phyloP scores from a whole-genome alignment of 2,329 filamentous ascomycete species.

The Beauveria rudraprayagi region DNA sequence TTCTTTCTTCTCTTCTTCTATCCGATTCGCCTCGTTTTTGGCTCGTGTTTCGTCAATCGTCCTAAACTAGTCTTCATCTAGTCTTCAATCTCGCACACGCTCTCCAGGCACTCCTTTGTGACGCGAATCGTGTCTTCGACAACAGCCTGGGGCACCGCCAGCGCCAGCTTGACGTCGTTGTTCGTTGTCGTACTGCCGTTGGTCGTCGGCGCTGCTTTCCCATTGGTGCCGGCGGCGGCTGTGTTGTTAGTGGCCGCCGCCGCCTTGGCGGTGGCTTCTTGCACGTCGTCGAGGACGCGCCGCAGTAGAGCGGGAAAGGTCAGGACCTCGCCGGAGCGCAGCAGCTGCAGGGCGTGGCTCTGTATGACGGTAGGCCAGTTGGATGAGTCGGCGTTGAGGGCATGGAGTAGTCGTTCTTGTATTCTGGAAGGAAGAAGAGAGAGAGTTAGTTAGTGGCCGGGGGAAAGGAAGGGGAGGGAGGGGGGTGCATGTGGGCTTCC shows the following conservation, averaged over 20 bases:
- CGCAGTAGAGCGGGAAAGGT: constrained; percentile 54
- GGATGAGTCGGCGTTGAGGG: constrained; percentile 48
- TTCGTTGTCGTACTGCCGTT: constrained; percentile 15
- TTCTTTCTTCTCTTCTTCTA: no score
- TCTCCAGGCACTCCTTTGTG: constrained; percentile 50
- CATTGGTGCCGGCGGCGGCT: constrained; percentile 20
- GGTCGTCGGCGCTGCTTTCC: constrained; percentile 11
- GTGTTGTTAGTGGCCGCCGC: neutral
- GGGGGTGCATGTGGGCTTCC: neutral
- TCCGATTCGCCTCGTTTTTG: no score
- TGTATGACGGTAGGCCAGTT: constrained; percentile 58
- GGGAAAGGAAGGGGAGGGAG: neutral
- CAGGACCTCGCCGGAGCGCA: constrained; percentile 50
- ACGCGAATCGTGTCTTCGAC: constrained; percentile 54
- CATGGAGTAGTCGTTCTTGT: constrained; percentile 55
- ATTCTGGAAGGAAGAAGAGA: constrained; percentile 36
- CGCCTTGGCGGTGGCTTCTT: constrained; percentile 33
- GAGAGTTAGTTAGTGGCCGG: neutral
- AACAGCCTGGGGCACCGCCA: constrained; percentile 52
- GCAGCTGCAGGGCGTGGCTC: constrained; percentile 49
- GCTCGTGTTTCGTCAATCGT: neutral
- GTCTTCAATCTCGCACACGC: constrained; percentile 34
- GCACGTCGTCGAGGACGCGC: constrained; percentile 55
- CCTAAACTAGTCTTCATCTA: constrained; percentile 15
- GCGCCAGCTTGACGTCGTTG: constrained; percentile 23